These are phyloP conservation scores for Lasiosphaeriaceae sp. DNA, from an alignment of 495 filamentous ascomycete genomes.

Conservation along the genomic window DNA sequence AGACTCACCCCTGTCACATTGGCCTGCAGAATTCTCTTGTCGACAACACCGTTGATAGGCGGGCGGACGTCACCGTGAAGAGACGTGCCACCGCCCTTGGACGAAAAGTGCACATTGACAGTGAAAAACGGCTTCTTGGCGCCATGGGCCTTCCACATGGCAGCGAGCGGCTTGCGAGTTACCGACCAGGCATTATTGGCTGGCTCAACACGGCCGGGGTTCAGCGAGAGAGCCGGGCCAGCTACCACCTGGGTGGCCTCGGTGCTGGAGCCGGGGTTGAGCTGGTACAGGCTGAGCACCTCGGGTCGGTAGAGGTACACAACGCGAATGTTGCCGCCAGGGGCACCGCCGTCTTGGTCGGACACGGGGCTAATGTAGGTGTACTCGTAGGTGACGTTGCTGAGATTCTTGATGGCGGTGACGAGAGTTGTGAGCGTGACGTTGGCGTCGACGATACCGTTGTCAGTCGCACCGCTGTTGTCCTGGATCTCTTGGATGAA, in stretches of 20 bases:
- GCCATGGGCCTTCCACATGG: slow-evolving; percentile 49
- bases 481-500: slow-evolving; percentile 63
- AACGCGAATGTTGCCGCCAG: slow-evolving; percentile 62
- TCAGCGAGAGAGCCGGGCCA: slow-evolving; percentile 46
- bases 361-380: slow-evolving; percentile 46
- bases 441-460: slow-evolving; percentile 45
- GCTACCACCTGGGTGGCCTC: slow-evolving; percentile 46
- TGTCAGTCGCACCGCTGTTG: slow-evolving; percentile 48
- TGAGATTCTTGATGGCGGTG: slow-evolving; percentile 34
- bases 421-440: slow-evolving; percentile 43
- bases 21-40: slow-evolving; percentile 43
- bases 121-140: slow-evolving; percentile 48
- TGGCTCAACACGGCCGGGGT: slow-evolving; percentile 58
- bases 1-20: slow-evolving; percentile 44
- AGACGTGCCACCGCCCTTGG: slow-evolving; percentile 53
- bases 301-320: slow-evolving; percentile 57
- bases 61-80: slow-evolving; percentile 56
- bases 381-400: slow-evolving; percentile 42
- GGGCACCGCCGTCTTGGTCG: slow-evolving; percentile 52
- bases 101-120: slow-evolving; percentile 56
- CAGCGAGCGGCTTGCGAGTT: slow-evolving; percentile 56
- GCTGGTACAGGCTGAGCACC: slow-evolving; percentile 45
- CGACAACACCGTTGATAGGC: slow-evolving; percentile 56
- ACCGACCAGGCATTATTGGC: slow-evolving; percentile 46
- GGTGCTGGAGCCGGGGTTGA: slow-evolving; percentile 39